Conservation (phyloP, 305 asterid species). For the Solanum hybrid region DNA sequence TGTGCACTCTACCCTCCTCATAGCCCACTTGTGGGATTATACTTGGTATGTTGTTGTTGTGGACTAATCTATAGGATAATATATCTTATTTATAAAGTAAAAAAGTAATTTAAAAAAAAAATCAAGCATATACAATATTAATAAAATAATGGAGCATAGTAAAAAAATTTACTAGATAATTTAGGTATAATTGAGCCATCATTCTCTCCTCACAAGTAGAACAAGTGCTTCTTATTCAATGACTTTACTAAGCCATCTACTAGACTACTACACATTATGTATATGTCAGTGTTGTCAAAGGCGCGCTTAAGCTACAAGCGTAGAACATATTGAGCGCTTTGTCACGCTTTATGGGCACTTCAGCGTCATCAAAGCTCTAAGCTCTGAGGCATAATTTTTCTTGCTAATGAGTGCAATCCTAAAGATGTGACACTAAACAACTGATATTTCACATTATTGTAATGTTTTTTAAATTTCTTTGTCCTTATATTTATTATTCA, state of each 20-base stretch:
- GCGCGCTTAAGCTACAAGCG: neutral
- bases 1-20: neutral
- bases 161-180: neutral
- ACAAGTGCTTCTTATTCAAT: neutral
- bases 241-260: neutral
- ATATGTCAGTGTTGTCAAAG: neutral
- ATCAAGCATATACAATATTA: neutral
- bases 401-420: neutral
- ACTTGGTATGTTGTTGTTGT: neutral
- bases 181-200: neutral
- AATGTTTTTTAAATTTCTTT: neutral
- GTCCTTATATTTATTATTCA: neutral
- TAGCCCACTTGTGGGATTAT: neutral
- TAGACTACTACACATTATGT: neutral
- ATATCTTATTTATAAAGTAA: neutral
- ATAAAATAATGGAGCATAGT: neutral
- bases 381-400: neutral
- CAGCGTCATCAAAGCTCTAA: neutral
- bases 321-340: neutral
- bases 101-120: neutral
- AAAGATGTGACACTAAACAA: neutral
- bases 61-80: neutral
- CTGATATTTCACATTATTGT: neutral
- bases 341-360: neutral
- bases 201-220: neutral